Evolutionary conservation across 257 asterid genomes (phyloP), one percentile per base, ranked within the genome.

Genomic region (Nicotiana paniculata): DNA sequence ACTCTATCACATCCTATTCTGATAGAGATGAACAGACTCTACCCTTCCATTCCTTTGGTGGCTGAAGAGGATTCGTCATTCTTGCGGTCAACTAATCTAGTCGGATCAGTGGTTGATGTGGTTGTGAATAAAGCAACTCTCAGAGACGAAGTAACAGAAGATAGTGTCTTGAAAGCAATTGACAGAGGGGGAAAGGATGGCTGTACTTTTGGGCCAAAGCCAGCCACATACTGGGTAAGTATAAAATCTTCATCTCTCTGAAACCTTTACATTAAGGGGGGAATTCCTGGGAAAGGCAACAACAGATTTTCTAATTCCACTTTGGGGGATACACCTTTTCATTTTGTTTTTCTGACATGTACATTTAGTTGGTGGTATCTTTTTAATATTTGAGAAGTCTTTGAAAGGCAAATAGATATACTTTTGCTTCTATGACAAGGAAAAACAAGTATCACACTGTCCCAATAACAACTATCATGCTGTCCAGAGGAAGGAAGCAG

Each of bases 31-130:
- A 75, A 89, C 84, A 88, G 83, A 82, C 87, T 87, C 24, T 96
- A 91, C 90, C 99, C 99, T 48, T 88, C 92, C 21, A 93, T 93
- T 82, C 98, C 98, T 26, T 83, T 96, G 91, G 97, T 96, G 70
- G 99, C 99, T 5, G 98, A 96, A 87, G 99, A 96, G 90, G 99
- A 96, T 84, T 96, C 98, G 0, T 89, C 90, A 24, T 96, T 90
- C 64, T 85, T 96, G 83, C 93, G 93, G 75, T 87, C 92, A 76
- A 96, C 92, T 85, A 93, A 93, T 91, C 91, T 96, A 21, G 94
- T 75, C 3, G 88, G 81, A 84, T 92, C 95, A 79, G 97, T 96
- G 74, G 85, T 89, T 82, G 87, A 89, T 74, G 94, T 88, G 77
- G 96, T 93, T 35, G 66, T 80, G 39, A 90, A 83, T 83, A 91